Evolutionary conservation across 2,329 filamentous ascomycete species (phyloP), one percentile per base, ranked within the genome.

Genomic region (Neopestalotiopsis clavispora): DNA sequence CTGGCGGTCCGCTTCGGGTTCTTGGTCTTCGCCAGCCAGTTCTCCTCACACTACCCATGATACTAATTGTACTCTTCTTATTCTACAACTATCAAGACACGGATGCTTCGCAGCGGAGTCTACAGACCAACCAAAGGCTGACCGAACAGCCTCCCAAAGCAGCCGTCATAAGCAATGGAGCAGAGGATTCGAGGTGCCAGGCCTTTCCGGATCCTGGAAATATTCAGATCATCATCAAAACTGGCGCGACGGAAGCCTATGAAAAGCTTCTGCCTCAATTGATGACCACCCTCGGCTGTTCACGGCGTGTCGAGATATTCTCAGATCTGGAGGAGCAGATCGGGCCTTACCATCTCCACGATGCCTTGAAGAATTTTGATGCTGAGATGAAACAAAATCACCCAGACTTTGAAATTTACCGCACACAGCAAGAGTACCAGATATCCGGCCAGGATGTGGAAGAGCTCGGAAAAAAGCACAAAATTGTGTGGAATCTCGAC

Each of bases 211-310:
- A 62, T 20, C 59, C 59, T 9, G 59, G 59, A 4, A 62, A 62
- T 32, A 20, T 62, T 14, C 59, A 38, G 59, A 34, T 62, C 34
- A 17, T 40, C 28, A 40, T 62, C 59, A 62, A 62, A 17, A 62
- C 59, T 17, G 64, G 64, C 28, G 64, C 64, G 6, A 66, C 64
- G 2, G 64, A 66, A 34, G 64, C 59, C 2, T 62, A 62, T 40
- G 59, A 62, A 17, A 62, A 62, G 32, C 59, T 62, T 20, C 59
- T 62, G n/a, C 59, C 59, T n/a, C 59, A 62, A 9, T 32, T 62
- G 13, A 62, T 62, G 59, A 62, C 59, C 5, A 38, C 30, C 12
- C 59, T 62, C 32, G 32, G 30, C 0, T 62, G 59, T 17, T 40
- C 59, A 20, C 30, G 34, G 59, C 59, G 32, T 12, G 30, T 62